phyloP scores from a whole-genome alignment of 495 filamentous ascomycete genomes.

The Penicillium maclennaniae region DNA sequence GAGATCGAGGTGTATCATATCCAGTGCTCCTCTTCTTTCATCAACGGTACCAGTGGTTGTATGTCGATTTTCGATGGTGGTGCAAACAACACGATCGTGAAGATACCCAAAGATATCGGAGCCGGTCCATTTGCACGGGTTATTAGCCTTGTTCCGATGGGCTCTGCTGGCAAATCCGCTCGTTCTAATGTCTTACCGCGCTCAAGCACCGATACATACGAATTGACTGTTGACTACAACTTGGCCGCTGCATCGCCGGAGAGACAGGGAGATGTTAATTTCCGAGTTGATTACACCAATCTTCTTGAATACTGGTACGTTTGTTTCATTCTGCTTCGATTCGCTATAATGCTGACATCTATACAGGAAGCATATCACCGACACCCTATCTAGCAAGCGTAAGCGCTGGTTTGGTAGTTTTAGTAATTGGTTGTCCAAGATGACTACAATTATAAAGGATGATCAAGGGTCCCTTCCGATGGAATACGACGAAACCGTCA shows the following conservation, averaged over 20 bases:
- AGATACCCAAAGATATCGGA: conserved; percentile 3
- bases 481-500: neutral
- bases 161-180: neutral
- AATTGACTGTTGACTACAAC: conserved; percentile 3
- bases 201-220: neutral
- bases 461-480: neutral
- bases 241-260: neutral
- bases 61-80: neutral
- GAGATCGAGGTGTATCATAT: neutral
- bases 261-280: neutral
- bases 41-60: neutral
- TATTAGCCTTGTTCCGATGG: conserved; percentile 1
- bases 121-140: conserved; percentile 3
- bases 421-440: neutral
- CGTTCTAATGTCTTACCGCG: neutral
- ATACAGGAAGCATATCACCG: neutral
- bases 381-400: neutral
- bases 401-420: conserved; percentile 5
- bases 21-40: neutral
- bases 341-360: too few relatives aligned
- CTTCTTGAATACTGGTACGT: neutral
- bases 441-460: conserved; percentile 2
- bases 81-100: conserved; percentile 3
- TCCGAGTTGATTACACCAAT: conserved; percentile 7
- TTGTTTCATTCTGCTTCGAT: too few relatives aligned